Percentiles rank a stretch among this genome's conserved stretches.
phyloP scores from a whole-genome alignment of 768 basidiomycete species.

The Naganishia antarctica region DNA sequence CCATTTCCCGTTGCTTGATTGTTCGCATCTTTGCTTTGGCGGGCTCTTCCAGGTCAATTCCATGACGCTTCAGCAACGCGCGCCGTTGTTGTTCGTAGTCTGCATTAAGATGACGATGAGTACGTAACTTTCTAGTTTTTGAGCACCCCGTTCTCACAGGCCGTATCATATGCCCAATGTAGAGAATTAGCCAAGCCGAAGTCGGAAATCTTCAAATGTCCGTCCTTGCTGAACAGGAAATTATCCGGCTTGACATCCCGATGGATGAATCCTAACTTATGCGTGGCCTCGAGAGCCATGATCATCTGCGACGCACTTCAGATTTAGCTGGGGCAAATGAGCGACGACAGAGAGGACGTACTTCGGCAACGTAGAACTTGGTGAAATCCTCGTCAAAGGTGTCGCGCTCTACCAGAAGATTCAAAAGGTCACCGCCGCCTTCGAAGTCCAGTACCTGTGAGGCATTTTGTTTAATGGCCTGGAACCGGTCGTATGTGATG shows the following conservation, averaged over 20 bases:
- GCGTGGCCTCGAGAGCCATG: slow-evolving; percentile 85
- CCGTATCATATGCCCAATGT: slow-evolving; percentile 96
- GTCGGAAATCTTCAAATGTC: slow-evolving; percentile 90
- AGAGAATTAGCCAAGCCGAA: slow-evolving; percentile 85
- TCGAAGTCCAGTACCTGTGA: slow-evolving; percentile 80
- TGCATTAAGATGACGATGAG: background rate
- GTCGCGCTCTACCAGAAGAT: slow-evolving; percentile 79
- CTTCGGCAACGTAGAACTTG: slow-evolving; percentile 91
- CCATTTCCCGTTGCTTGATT: slow-evolving; percentile 75
- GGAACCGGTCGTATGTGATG: slow-evolving; percentile 11
- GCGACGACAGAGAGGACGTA: slow-evolving; percentile 47
- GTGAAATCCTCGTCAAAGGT: slow-evolving; percentile 48
- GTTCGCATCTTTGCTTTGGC: slow-evolving; percentile 71
- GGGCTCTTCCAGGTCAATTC: slow-evolving; percentile 86
- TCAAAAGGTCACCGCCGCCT: slow-evolving; percentile 94
- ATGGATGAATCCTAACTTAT: slow-evolving; percentile 92
- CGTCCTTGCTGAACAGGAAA: slow-evolving; percentile 87
- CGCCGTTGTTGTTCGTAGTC: slow-evolving; percentile 89
- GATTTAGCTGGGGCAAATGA: too few species aligned
- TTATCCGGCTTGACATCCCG: slow-evolving; percentile 92
- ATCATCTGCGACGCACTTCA: slow-evolving; percentile 63
- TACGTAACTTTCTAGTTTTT: too few species aligned
- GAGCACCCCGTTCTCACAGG: too few species aligned
- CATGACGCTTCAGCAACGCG: slow-evolving; percentile 83
- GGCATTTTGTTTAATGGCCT: background rate